phyloP scores from a whole-genome alignment of 2,329 filamentous ascomycete species.

The Fusarium zealandicum region DNA sequence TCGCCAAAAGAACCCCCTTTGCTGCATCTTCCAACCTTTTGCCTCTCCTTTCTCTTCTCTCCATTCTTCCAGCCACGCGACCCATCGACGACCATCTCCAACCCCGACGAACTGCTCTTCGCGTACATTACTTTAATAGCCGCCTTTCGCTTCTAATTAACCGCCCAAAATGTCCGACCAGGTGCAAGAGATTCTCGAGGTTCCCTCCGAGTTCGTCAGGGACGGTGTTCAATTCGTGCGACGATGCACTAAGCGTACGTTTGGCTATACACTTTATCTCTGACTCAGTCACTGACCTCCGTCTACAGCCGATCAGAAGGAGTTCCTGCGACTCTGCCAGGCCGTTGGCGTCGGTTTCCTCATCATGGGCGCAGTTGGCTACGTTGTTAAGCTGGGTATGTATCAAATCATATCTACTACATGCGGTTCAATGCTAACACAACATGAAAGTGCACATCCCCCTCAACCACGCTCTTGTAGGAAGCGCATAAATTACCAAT shows the following conservation, averaged over 20 bases:
- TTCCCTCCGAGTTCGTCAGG: slow-evolving; percentile 69
- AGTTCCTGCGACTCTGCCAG: slow-evolving; percentile 57
- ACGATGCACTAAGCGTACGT: slow-evolving; percentile 68
- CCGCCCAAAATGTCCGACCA: slow-evolving; percentile 66
- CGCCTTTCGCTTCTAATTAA: slow-evolving; percentile 2
- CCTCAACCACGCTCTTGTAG: slow-evolving; percentile 74
- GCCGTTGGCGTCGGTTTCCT: slow-evolving; percentile 74
- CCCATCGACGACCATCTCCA: slow-evolving; percentile 24
- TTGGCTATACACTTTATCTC: not conserved
- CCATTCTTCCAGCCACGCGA: slow-evolving; percentile 9
- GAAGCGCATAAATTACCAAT: slow-evolving; percentile 60
- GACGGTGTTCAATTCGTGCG: slow-evolving; percentile 69
- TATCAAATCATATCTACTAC: not conserved
- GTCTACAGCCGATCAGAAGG: slow-evolving; percentile 50
- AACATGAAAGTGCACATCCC: slow-evolving; percentile 70
- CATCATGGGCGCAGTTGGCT: slow-evolving; percentile 74
- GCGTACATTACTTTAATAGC: slow-evolving; percentile 20
- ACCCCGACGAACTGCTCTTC: slow-evolving; percentile 13
- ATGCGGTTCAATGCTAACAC: slow-evolving; percentile 15
- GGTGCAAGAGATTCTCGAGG: slow-evolving; percentile 73
- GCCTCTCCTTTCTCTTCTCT: slow-evolving; percentile 32
- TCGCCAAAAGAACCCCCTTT: slow-evolving; percentile 34
- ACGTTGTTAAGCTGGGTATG: slow-evolving; percentile 74
- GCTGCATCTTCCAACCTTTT: slow-evolving; percentile 14
- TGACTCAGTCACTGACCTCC: slow-evolving; percentile 4